Base-by-base conservation (phyloP, 768 basidiomycete species). In the Amanita pseudoporphyria region DNA sequence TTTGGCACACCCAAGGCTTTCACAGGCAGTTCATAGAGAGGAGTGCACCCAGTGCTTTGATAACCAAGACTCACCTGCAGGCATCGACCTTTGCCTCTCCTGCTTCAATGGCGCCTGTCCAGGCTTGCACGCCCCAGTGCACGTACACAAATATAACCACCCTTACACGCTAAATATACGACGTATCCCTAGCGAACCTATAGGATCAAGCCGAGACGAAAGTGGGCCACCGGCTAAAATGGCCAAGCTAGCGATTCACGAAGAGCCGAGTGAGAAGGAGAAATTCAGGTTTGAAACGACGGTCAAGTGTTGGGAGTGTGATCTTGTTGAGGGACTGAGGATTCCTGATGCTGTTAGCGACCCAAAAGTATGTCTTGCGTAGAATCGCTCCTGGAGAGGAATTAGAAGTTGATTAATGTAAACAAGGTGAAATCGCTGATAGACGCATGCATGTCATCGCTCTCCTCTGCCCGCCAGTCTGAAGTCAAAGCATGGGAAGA, bases 401-500 rank as follows among this genome's bases (percentile, higher is more conserved):
- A n/a, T n/a, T 22, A 47, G 51, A 13, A 35, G 19, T 37, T 45
- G 13, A 26, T 45, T 57, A 26, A 51, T 33, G 12, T 30, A 5
- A 7, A 2, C 31, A 16, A 85, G 79, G 68, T 80, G 35, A 75
- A 74, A 54, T 59, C 68, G 0, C 66, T 93, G 9, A 69, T 79
- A 3, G 74, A 82, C 18, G 80, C 77, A 0, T 71, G 95, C 49
- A 83, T 96, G 80, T 69, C 74, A 1, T 82, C 92, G 1, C 70
- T 90, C 57, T 91, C 92, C 0, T 94, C 91, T 1, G 86, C 90
- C 0, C 87, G 92, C 42, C 87, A 95, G 61, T 90, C 87, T 0
- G 93, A 97, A 59, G 86, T 99, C 42, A 86, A 96, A 66, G 87
- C 96, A 5, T 99, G 96, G 96, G 92, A 98, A 62, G 94, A 97